Base-by-base conservation (phyloP, 768 basidiomycete genomes). In the Sporobolomyces roseus region DNA sequence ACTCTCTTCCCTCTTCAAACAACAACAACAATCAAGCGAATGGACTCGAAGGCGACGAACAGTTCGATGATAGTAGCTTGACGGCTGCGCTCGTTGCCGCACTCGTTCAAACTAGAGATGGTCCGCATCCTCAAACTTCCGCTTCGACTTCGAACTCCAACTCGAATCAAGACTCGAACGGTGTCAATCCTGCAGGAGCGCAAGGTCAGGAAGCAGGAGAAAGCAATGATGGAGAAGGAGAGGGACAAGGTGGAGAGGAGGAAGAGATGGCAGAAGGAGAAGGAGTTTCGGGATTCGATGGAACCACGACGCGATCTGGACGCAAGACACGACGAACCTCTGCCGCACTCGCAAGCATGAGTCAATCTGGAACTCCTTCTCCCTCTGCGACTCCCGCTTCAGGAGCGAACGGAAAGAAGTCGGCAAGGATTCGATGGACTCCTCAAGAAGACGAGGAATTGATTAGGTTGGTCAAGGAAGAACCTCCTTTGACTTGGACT, bases 401-500 rank as follows among this genome's bases (percentile, higher is more conserved):
- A n/a, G n/a, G n/a, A n/a, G n/a, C n/a, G n/a, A n/a, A n/a, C n/a
- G n/a, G n/a, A n/a, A n/a, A n/a, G n/a, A n/a, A n/a, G n/a, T n/a
- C n/a, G 17, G 38, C 10, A 9, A 50, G 68, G 21, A n/a, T 33
- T 21, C 49, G 68, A 25, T 69, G 68, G 68, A 65, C 58, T 4
- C 21, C 63, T 7, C 7, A 1, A 9, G 68, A 69, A 27, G 68
- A 69, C 58, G 51, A 27, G 16, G 13, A 8, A 21, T 53, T 69
- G 21, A 17, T 69, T 30, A 17, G 30, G 17, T 35, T 64, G 43
- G 58, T 69, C 46, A 60, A 64, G 36, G 33, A 46, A 19, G 51
- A 51, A 29, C 68, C 68, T n/a, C 68, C 68, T 8, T 16, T 69
- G 12, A 69, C 68, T 25, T 69, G 68, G 68, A 49, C 27, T 19